A percentile compares a stretch with the other conserved stretches of the same genome.
These are phyloP conservation scores for Xylariaceae sp. DNA, from an alignment of 2,329 filamentous ascomycete species.

Conservation along the genomic window DNA sequence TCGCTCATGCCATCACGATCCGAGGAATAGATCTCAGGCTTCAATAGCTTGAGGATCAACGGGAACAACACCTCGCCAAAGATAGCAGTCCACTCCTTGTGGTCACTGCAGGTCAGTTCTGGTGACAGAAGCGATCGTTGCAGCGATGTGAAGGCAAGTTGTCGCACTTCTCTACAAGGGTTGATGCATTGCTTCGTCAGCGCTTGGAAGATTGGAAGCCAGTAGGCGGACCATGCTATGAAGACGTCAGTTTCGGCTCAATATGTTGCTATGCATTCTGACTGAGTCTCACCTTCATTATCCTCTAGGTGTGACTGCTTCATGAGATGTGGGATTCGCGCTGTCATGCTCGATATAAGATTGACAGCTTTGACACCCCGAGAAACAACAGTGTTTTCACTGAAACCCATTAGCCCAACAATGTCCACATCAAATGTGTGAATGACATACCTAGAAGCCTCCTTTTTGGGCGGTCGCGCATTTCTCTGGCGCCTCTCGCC, in stretches of 20 bases:
- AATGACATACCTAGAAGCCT: conserved; percentile 49
- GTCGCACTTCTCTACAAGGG: conserved; percentile 85
- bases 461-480: conserved; percentile 43
- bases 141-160: conserved; percentile 78
- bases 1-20: conserved; percentile 93
- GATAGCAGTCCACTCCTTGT: conserved; percentile 90
- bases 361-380: conserved; percentile 76
- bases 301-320: conserved; percentile 87
- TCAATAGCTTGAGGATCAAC: conserved; percentile 77
- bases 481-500: conserved; percentile 47
- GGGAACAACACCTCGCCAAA: conserved; percentile 93
- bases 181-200: conserved; percentile 89
- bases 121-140: conserved; percentile 82
- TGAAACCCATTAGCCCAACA: conserved; percentile 30
- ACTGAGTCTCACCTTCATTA: too few relatives aligned
- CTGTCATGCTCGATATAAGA: conserved; percentile 76
- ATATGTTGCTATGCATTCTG: too few relatives aligned
- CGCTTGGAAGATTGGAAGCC: conserved; percentile 89
- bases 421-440: background rate
- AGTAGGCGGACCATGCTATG: conserved; percentile 94
- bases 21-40: conserved; percentile 88
- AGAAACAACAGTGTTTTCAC: conserved; percentile 66
- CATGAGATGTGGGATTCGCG: conserved; percentile 79
- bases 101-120: conserved; percentile 74
- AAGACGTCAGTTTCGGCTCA: conserved; percentile 27